A percentile compares a stretch with the other conserved stretches of the same genome.
These are phyloP conservation scores for Westerdykella ornata DNA, from an alignment of 2,329 filamentous ascomycete genomes.

Conservation along the genomic window DNA sequence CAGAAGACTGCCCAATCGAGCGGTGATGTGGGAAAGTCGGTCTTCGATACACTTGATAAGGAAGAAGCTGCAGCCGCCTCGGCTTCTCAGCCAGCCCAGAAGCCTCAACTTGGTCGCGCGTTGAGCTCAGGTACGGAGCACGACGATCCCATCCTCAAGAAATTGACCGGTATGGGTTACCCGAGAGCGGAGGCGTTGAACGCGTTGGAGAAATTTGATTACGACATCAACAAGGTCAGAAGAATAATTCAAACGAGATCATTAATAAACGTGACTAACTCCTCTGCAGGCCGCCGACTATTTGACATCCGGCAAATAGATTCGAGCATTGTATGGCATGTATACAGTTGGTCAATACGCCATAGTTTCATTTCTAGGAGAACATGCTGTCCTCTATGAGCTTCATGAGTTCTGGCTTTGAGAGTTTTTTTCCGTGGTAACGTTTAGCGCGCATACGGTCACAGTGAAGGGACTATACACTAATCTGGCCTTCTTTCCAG, in stretches of 20 bases:
- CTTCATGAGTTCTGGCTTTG: constrained; percentile 11
- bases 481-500: constrained; percentile 1
- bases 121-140: constrained; percentile 69
- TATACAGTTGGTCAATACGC: neutral
- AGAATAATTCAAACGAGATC: neutral
- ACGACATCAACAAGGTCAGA: constrained; percentile 83
- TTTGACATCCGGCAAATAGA: constrained; percentile 22
- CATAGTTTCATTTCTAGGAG: neutral
- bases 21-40: constrained; percentile 33
- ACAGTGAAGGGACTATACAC: neutral
- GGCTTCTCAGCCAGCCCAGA: constrained; percentile 17
- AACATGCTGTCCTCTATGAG: neutral
- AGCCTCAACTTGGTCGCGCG: constrained; percentile 56
- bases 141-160: constrained; percentile 86
- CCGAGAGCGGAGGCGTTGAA: constrained; percentile 62
- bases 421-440: constrained; percentile 9
- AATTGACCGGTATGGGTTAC: constrained; percentile 86
- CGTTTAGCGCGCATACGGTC: constrained; percentile 10
- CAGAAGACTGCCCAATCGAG: constrained; percentile 30
- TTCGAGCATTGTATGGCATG: neutral
- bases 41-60: constrained; percentile 33
- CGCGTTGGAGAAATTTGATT: constrained; percentile 90
- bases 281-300: constrained; percentile 30
- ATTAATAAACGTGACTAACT: constrained; percentile 13
- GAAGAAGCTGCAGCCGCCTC: constrained; percentile 29